These are phyloP conservation scores for Clonostachys rhizophaga DNA, from an alignment of 2,329 filamentous ascomycete species.

Conservation along the genomic window DNA sequence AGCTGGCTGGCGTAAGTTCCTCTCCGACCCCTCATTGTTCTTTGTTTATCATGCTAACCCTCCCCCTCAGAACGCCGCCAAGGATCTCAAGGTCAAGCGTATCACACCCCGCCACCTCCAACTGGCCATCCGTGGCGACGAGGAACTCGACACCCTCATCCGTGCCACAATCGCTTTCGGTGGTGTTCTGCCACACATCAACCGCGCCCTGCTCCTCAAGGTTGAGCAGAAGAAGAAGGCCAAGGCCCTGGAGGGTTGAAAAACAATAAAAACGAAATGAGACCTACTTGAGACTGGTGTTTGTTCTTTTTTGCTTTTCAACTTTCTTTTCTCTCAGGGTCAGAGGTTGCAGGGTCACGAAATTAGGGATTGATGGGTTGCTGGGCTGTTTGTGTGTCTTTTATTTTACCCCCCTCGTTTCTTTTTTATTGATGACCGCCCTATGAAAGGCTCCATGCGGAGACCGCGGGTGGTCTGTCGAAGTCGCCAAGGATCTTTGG, in stretches of 20 bases:
- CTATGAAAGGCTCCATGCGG: too few relatives aligned
- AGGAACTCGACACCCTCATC: constrained; percentile 96
- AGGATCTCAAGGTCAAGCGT: constrained; percentile 99
- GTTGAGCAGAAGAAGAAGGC: constrained; percentile 97
- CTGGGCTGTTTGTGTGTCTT: too few relatives aligned
- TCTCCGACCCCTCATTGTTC: neutral
- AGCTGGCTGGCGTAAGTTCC: constrained; percentile 78
- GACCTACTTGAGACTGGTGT: too few relatives aligned
- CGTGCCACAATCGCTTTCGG: constrained; percentile 97
- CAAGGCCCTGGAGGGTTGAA: constrained; percentile 36
- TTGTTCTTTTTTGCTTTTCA: too few relatives aligned
- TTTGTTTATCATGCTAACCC: neutral
- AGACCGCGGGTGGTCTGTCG: too few relatives aligned
- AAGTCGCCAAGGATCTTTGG: too few relatives aligned
- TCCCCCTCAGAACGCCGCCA: constrained; percentile 74
- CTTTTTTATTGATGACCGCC: too few relatives aligned
- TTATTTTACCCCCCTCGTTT: too few relatives aligned
- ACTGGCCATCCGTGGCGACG: constrained; percentile 95
- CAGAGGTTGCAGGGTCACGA: too few relatives aligned
- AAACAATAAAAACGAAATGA: too few relatives aligned
- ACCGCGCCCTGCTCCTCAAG: constrained; percentile 91
- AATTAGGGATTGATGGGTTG: too few relatives aligned
- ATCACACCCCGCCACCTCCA: constrained; percentile 97
- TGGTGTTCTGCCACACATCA: constrained; percentile 98
- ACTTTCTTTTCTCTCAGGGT: too few relatives aligned